A percentile compares a stretch with the other conserved stretches of the same genome.
These are phyloP conservation scores for Phaseolus coccineus DNA, from an alignment of 331 rosid genomes.

Conservation along the genomic window DNA sequence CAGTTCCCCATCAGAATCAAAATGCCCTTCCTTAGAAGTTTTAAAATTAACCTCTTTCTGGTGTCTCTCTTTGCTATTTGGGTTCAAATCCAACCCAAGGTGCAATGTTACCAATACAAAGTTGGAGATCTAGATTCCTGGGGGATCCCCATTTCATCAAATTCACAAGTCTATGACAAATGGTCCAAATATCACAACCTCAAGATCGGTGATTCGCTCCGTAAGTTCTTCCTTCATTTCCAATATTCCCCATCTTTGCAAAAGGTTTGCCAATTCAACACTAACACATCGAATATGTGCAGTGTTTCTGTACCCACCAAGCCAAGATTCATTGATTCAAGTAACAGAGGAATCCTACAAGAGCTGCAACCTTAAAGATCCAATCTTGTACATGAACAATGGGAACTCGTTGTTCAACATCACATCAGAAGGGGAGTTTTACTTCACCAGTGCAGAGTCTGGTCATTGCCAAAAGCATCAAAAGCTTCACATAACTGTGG, in stretches of 20 bases:
- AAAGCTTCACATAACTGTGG: constrained; percentile 68
- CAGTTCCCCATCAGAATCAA: constrained; percentile 1
- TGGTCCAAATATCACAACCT: constrained; percentile 79
- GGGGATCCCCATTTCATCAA: constrained; percentile 77
- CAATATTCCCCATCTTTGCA: not conserved
- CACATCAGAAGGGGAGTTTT: constrained; percentile 63
- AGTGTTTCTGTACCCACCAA: constrained; percentile 96
- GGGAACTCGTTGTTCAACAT: constrained; percentile 92
- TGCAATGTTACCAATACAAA: constrained; percentile 63
- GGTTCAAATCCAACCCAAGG: constrained; percentile 55
- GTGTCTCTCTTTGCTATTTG: constrained; percentile 50
- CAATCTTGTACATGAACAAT: constrained; percentile 72
- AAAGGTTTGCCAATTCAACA: not conserved
- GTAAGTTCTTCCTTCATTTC: constrained; percentile 55
- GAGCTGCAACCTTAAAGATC: constrained; percentile 80
- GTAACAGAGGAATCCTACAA: constrained; percentile 66
- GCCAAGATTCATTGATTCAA: constrained; percentile 93
- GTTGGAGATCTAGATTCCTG: constrained; percentile 94
- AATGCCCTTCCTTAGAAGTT: constrained; percentile 51
- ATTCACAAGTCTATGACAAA: constrained; percentile 61
- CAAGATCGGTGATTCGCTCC: constrained; percentile 82
- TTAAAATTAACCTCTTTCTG: constrained; percentile 22
- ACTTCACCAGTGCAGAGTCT: constrained; percentile 76
- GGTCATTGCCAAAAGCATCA: constrained; percentile 80
- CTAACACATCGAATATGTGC: not conserved